These are phyloP conservation scores for Phaffia tasmanica DNA, from an alignment of 768 basidiomycete genomes.

Conservation along the genomic window DNA sequence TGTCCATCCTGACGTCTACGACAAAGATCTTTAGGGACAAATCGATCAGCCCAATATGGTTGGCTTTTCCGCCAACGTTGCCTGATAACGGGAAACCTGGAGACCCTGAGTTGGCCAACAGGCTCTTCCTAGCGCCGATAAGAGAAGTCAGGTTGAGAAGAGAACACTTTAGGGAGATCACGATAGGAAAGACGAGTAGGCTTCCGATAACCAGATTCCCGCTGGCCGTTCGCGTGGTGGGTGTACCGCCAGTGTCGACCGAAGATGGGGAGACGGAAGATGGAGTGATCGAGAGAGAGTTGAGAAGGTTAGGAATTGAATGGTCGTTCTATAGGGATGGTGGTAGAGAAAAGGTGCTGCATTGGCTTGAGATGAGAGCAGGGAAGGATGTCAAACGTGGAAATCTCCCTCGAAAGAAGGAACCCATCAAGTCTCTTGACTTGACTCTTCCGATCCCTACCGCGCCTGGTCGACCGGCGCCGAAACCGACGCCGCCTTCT, in stretches of 20 bases:
- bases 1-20: neutral
- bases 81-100: conserved; percentile 3
- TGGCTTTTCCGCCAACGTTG: conserved; percentile 7
- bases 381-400: conserved; percentile 1
- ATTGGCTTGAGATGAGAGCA: conserved; percentile 5
- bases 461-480: neutral
- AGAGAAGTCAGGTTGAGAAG: conserved; percentile 7
- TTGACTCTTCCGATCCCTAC: conserved; percentile 2
- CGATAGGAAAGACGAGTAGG: too few relatives aligned
- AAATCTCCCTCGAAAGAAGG: neutral
- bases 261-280: conserved; percentile 1
- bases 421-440: neutral
- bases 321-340: conserved; percentile 2
- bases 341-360: conserved; percentile 3
- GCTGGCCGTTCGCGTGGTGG: conserved; percentile 5
- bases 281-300: neutral
- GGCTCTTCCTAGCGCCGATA: conserved; percentile 6
- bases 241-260: neutral
- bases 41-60: neutral
- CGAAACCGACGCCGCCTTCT: neutral
- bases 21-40: neutral
- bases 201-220: neutral
- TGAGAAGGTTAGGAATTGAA: conserved; percentile 4
- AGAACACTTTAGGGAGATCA: conserved; percentile 5
- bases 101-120: conserved; percentile 1